Evolutionary conservation across 2,329 filamentous ascomycete species (phyloP).

Genomic region (Bipolaris victoriae): DNA sequence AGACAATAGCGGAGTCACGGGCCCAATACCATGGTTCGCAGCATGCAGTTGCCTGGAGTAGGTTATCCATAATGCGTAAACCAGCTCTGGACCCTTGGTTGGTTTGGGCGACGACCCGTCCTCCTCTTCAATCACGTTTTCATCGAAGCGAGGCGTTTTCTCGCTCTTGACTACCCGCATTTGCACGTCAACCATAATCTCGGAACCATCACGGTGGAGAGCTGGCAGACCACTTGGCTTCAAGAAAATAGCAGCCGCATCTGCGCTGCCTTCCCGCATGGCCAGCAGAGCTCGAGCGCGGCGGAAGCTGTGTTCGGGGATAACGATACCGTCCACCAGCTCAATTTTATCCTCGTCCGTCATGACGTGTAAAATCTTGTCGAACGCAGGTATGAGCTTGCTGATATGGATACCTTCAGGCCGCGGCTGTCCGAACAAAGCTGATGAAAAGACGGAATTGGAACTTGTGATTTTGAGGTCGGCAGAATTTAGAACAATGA

Average conservation of each 20-base stretch:
- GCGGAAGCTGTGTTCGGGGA: slow-evolving; percentile 94
- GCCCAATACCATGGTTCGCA: slow-evolving; percentile 65
- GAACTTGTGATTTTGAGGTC: slow-evolving; percentile 84
- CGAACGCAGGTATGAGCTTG: slow-evolving; percentile 84
- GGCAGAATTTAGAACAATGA: slow-evolving; percentile 85
- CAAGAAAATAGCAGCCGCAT: slow-evolving; percentile 76
- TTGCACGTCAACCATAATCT: slow-evolving; percentile 93
- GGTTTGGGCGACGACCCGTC: slow-evolving; percentile 51
- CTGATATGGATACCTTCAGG: slow-evolving; percentile 81
- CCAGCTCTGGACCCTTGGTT: slow-evolving; percentile 68
- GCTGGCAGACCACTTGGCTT: slow-evolving; percentile 84
- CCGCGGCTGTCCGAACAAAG: slow-evolving; percentile 86
- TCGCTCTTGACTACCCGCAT: slow-evolving; percentile 96
- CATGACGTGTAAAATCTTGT: slow-evolving; percentile 79
- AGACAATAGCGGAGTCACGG: slow-evolving; percentile 68
- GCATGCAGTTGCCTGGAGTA: slow-evolving; percentile 93
- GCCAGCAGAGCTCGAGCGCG: slow-evolving; percentile 84
- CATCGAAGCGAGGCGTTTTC: slow-evolving; percentile 55
- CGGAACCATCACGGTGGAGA: slow-evolving; percentile 86
- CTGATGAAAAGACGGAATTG: slow-evolving; percentile 91
- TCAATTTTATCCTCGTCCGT: slow-evolving; percentile 85
- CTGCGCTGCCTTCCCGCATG: slow-evolving; percentile 79
- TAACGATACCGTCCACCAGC: slow-evolving; percentile 90
- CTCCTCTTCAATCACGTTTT: slow-evolving; percentile 69
- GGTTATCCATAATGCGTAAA: slow-evolving; percentile 96